A percentile compares a stretch with the other conserved stretches of the same genome.
These are phyloP conservation scores for Hanseniaspora jakobsenii DNA, from an alignment of 805 yeast species.

Conservation along the genomic window DNA sequence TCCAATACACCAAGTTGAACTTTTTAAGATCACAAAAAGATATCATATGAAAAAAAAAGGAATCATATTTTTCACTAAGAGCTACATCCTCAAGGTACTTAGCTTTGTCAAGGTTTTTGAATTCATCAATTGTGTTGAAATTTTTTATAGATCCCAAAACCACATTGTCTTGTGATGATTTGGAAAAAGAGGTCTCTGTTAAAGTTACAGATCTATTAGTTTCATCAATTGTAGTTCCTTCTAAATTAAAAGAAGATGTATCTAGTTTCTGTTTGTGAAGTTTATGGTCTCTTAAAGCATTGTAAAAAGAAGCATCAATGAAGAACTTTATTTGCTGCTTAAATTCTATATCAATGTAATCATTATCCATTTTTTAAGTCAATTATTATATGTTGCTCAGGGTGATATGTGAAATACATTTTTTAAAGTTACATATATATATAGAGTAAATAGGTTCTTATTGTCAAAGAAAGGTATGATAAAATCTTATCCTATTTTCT, in stretches of 20 bases:
- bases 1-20: constrained; percentile 83
- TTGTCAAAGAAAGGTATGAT: too few species aligned
- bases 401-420: too few species aligned
- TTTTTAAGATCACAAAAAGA: constrained; percentile 83
- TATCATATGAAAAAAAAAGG: constrained; percentile 36
- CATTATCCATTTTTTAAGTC: not conserved
- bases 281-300: constrained; percentile 57
- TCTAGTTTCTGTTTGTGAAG: constrained; percentile 57
- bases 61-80: constrained; percentile 19
- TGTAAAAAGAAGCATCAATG: constrained; percentile 80
- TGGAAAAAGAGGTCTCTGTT: constrained; percentile 18
- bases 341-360: not conserved
- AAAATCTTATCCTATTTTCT: too few species aligned
- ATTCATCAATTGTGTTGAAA: constrained; percentile 77
- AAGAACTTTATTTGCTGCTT: constrained; percentile 34
- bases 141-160: constrained; percentile 38
- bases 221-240: constrained; percentile 21
- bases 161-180: constrained; percentile 17
- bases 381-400: too few species aligned
- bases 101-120: constrained; percentile 56
- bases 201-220: constrained; percentile 27
- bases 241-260: constrained; percentile 29
- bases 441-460: too few species aligned
- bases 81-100: constrained; percentile 39
- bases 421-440: too few species aligned